Evolutionary conservation across 352 stramenopile genomes (phyloP).

Genomic region (Phytophthora ramorum): DNA sequence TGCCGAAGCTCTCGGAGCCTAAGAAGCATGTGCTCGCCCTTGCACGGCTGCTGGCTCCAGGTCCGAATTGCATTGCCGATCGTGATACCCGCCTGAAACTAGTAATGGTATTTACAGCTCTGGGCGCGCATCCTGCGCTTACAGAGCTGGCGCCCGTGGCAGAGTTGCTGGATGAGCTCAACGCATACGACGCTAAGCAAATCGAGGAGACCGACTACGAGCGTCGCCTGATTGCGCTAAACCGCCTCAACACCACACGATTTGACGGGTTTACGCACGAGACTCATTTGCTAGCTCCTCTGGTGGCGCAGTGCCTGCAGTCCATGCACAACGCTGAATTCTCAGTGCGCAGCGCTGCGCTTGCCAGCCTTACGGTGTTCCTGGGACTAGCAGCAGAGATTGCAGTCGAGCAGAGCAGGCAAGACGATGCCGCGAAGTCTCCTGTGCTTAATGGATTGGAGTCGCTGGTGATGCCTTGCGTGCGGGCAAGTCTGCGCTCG

Average conservation of each 20-base stretch:
- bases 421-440: conserved; percentile 37
- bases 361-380: conserved; percentile 66
- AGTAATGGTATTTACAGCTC: conserved; percentile 71
- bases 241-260: conserved; percentile 60
- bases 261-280: conserved; percentile 74
- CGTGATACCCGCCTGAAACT: conserved; percentile 66
- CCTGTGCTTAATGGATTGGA: conserved; percentile 81
- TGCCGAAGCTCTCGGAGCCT: conserved; percentile 74
- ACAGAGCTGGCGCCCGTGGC: conserved; percentile 48
- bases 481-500: conserved; percentile 84
- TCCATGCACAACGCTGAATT: conserved; percentile 88
- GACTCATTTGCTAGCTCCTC: conserved; percentile 72
- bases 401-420: conserved; percentile 24
- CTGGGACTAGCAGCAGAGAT: conserved; percentile 50
- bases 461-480: conserved; percentile 89
- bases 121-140: conserved; percentile 53
- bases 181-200: conserved; percentile 80
- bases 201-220: conserved; percentile 90
- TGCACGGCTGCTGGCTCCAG: conserved; percentile 77
- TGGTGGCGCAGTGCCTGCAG: conserved; percentile 81
- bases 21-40: conserved; percentile 81
- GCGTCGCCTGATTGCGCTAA: conserved; percentile 77
- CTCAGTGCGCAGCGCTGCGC: conserved; percentile 79
- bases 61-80: conserved; percentile 77
- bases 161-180: conserved; percentile 61